Base-by-base conservation (phyloP, 768 basidiomycete species). In the Lactarius tabidus region DNA sequence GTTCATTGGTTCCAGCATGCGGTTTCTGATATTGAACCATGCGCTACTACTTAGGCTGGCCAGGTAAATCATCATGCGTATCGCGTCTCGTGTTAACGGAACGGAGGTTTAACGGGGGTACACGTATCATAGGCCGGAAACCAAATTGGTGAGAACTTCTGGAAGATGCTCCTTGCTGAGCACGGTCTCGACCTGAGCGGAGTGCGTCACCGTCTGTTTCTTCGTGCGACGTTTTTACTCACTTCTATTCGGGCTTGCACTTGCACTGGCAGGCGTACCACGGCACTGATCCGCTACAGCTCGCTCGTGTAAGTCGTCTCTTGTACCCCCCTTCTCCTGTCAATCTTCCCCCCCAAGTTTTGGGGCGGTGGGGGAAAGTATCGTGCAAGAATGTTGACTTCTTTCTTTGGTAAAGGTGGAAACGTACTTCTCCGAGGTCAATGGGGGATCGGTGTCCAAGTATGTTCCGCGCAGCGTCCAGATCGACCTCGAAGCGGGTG, bases 401-500 rank as follows among this genome's bases (percentile, higher is more conserved):
- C 8, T 39, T n/a, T 57, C 33, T 52, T 28, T 55, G 38, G 48
- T 18, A 53, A 63, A 92, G 91, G 86, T 86, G 64, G 87, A 85
- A 28, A 90, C 93, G 7, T 95, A 93, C 77, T 94, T 95, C 73
- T 83, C 81, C 14, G 89, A 92, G 74, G 79, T 93, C 14, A 80
- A 85, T 1, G 28, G 59, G 45, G 74, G 75, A 8, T 78, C 77
- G 23, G 74, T 75, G 15, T 77, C 82, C 62, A 93, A 92, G 77
- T 95, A 91, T 69, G 91, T 98, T 8, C 95, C 95, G 14, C 84
- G 95, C 39, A 91, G 90, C 65, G 84, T 97, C 5, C 93, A 94
- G 74, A 78, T 97, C 69, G 95, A 98, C 80, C 79, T 98, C 51
- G 95, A 98, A 75, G 79, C 86, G 9, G 91, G 91, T 12, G 95